A percentile compares a stretch with the other conserved stretches of the same genome.
These are phyloP conservation scores for Eutrema salsugineum DNA, from an alignment of 441 rosid species.

Conservation along the genomic window DNA sequence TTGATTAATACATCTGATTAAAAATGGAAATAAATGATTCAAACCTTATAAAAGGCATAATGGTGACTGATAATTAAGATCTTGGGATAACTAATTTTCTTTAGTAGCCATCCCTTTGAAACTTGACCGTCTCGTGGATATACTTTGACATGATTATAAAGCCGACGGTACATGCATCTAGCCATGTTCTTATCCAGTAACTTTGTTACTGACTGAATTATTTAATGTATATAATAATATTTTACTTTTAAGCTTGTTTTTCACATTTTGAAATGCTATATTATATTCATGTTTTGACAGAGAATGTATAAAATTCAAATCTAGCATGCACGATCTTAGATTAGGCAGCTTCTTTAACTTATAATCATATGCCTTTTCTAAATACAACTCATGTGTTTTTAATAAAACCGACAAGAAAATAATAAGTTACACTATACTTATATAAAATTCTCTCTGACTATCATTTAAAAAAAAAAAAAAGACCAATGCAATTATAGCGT, in stretches of 20 bases:
- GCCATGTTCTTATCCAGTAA: constrained; percentile 17
- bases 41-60: background rate
- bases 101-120: constrained; percentile 16
- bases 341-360: background rate
- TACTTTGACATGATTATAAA: constrained; percentile 10
- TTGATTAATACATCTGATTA: background rate
- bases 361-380: background rate
- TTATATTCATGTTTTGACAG: background rate
- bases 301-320: background rate
- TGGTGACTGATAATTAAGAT: background rate
- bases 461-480: background rate
- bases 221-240: background rate
- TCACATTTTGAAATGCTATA: constrained; percentile 5
- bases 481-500: background rate
- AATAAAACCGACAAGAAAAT: background rate
- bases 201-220: background rate
- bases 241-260: constrained; percentile 10
- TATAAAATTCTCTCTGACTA: background rate
- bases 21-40: background rate
- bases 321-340: constrained; percentile 1
- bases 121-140: background rate
- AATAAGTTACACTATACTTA: background rate
- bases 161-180: constrained; percentile 22
- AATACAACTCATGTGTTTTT: background rate
- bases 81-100: background rate